These are phyloP conservation scores for Penicillium sp. DNA, from an alignment of 2,329 filamentous ascomycete species.

Conservation along the genomic window DNA sequence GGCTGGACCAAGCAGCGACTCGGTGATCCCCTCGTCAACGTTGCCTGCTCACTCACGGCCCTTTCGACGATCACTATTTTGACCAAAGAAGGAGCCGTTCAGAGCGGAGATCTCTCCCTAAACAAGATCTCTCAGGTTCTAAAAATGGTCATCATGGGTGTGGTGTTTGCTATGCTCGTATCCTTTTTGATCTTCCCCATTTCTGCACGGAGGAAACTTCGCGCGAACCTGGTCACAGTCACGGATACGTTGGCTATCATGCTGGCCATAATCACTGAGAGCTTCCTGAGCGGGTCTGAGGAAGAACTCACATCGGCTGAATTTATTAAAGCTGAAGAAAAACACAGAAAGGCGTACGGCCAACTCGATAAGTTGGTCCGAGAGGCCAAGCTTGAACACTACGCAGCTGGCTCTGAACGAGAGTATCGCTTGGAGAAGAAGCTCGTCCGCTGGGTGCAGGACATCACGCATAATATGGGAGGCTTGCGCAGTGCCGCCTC, in stretches of 20 bases:
- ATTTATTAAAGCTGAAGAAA: conserved; percentile 61
- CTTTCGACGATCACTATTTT: conserved; percentile 86
- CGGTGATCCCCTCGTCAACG: conserved; percentile 76
- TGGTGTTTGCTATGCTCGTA: conserved; percentile 67
- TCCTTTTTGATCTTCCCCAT: conserved; percentile 76
- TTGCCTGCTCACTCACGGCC: conserved; percentile 80
- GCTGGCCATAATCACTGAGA: conserved; percentile 74
- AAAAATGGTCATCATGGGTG: conserved; percentile 79
- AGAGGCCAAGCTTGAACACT: conserved; percentile 89
- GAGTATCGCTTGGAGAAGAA: conserved; percentile 76
- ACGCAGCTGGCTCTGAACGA: conserved; percentile 72
- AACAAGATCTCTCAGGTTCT: conserved; percentile 78
- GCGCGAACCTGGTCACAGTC: conserved; percentile 69
- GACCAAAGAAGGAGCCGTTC: conserved; percentile 86
- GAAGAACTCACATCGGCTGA: conserved; percentile 67
- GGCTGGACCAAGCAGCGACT: conserved; percentile 82
- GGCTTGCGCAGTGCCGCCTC: conserved; percentile 84
- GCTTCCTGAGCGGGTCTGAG: conserved; percentile 80
- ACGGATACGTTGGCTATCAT: conserved; percentile 77
- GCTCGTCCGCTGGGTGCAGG: conserved; percentile 80
- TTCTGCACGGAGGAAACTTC: conserved; percentile 71
- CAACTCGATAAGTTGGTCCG: conserved; percentile 73
- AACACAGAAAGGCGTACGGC: conserved; percentile 66
- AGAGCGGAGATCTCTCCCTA: conserved; percentile 75
- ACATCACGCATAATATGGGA: conserved; percentile 82